phyloP scores from a whole-genome alignment of 352 stramenopile genomes.

The Phytophthora megakarya region DNA sequence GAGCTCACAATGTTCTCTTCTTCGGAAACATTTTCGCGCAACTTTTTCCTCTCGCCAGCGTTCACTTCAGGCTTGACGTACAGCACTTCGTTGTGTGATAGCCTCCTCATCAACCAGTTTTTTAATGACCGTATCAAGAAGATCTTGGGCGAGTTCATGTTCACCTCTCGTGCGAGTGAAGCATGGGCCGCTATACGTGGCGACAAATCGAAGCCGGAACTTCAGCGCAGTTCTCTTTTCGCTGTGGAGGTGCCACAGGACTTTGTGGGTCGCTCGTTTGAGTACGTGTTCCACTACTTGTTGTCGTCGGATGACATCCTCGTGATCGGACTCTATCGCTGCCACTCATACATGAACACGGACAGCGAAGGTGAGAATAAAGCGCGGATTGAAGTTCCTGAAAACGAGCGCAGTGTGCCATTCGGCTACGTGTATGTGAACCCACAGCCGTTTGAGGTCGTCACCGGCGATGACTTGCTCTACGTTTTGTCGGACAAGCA shows the following conservation, averaged over 20 bases:
- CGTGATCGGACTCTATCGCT: constrained; percentile 78
- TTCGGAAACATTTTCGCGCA: constrained; percentile 63
- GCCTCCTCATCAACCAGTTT: constrained; percentile 88
- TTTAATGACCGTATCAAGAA: constrained; percentile 89
- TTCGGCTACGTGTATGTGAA: constrained; percentile 89
- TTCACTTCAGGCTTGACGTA: constrained; percentile 87
- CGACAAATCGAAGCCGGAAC: constrained; percentile 39
- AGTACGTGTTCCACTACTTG: constrained; percentile 85
- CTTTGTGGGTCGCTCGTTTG: constrained; percentile 82
- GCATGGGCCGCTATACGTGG: constrained; percentile 40
- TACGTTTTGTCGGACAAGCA: constrained; percentile 87
- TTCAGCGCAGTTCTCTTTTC: constrained; percentile 79
- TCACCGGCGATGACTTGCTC: constrained; percentile 82
- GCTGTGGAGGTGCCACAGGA: constrained; percentile 80
- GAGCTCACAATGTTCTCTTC: constrained; percentile 51
- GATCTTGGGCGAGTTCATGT: constrained; percentile 88
- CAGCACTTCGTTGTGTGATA: constrained; percentile 86
- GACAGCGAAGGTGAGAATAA: constrained; percentile 13
- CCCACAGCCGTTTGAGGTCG: constrained; percentile 70
- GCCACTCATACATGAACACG: constrained; percentile 53
- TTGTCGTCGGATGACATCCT: constrained; percentile 83
- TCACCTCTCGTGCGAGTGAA: constrained; percentile 70
- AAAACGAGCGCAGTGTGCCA: constrained; percentile 69
- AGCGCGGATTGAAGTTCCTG: constrained; percentile 59
- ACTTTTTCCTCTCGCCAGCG: constrained; percentile 81